Conservation (phyloP, 2,329 filamentous ascomycete genomes). For the Arthrobotrys iridis region DNA sequence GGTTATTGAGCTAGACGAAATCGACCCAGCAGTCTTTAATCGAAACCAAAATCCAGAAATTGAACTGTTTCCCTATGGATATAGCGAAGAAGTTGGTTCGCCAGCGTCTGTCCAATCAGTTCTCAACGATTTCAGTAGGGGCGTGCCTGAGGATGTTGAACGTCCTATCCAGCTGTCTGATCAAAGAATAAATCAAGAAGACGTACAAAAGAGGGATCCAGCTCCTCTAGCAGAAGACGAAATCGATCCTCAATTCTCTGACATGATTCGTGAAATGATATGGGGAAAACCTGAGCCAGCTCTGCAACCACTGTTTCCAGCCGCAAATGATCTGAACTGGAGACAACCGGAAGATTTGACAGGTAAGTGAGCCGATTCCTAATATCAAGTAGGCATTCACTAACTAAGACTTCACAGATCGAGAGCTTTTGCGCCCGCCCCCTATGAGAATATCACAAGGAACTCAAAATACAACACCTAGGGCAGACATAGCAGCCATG, state of each 20-base stretch:
- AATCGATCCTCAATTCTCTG: not conserved
- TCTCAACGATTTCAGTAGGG: not conserved
- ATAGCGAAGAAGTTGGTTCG: not conserved
- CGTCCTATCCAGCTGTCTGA: not conserved
- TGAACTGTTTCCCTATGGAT: not conserved
- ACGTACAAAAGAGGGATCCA: not conserved
- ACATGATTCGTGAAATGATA: not conserved
- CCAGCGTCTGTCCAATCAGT: not conserved
- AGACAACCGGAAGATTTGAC: not conserved
- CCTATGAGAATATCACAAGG: not conserved
- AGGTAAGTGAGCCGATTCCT: not conserved
- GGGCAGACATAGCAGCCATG: not conserved
- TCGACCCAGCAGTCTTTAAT: not conserved
- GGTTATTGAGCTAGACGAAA: not conserved
- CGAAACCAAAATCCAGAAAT: not conserved
- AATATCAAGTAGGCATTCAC: not conserved
- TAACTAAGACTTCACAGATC: not conserved
- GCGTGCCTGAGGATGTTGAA: not conserved
- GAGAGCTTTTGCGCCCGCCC: not conserved
- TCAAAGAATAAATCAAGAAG: not conserved
- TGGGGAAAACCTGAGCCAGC: not conserved
- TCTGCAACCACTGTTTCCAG: not conserved
- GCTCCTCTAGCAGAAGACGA: not conserved
- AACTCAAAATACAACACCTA: not conserved
- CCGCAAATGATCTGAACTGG: too few relatives aligned